Evolutionary conservation across 1,139 yeast species (phyloP).

Genomic region (Debaryomyces coudertii): DNA sequence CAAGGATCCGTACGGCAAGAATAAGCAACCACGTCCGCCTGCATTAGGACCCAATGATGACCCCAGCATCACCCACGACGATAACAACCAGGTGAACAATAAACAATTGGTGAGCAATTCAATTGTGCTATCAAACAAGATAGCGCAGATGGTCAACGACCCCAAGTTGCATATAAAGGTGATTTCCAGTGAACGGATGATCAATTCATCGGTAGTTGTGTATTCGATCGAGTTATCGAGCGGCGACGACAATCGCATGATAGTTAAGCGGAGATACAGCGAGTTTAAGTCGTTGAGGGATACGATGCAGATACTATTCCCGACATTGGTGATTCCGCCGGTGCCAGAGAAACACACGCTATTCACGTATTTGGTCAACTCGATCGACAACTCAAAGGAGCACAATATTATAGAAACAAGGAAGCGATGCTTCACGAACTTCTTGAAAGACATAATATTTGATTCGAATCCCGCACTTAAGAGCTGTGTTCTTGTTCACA

Average conservation of each 20-base stretch:
- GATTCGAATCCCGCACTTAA: slow-evolving; percentile 29
- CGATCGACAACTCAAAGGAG: slow-evolving; percentile 44
- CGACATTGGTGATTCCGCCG: slow-evolving; percentile 57
- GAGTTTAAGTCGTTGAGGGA: slow-evolving; percentile 58
- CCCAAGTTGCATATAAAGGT: slow-evolving; percentile 35
- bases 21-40: background rate
- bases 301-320: slow-evolving; percentile 47
- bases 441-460: slow-evolving; percentile 41
- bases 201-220: slow-evolving; percentile 44
- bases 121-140: slow-evolving; percentile 42
- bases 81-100: slow-evolving; percentile 3
- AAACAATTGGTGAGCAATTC: slow-evolving; percentile 37
- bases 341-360: slow-evolving; percentile 62
- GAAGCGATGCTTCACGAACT: slow-evolving; percentile 41
- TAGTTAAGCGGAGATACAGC: slow-evolving; percentile 54
- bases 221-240: slow-evolving; percentile 39
- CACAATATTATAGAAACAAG: slow-evolving; percentile 45
- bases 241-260: slow-evolving; percentile 20
- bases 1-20: slow-evolving; percentile 31
- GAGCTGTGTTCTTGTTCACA: slow-evolving; percentile 39
- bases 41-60: slow-evolving; percentile 7
- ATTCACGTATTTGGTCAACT: slow-evolving; percentile 42
- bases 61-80: slow-evolving; percentile 5
- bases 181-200: slow-evolving; percentile 39
- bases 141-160: slow-evolving; percentile 32